Evolutionary conservation across 2,329 filamentous ascomycete species (phyloP), one percentile per base, ranked within the genome.

Genomic region (Sodiomyces alkalinus): DNA sequence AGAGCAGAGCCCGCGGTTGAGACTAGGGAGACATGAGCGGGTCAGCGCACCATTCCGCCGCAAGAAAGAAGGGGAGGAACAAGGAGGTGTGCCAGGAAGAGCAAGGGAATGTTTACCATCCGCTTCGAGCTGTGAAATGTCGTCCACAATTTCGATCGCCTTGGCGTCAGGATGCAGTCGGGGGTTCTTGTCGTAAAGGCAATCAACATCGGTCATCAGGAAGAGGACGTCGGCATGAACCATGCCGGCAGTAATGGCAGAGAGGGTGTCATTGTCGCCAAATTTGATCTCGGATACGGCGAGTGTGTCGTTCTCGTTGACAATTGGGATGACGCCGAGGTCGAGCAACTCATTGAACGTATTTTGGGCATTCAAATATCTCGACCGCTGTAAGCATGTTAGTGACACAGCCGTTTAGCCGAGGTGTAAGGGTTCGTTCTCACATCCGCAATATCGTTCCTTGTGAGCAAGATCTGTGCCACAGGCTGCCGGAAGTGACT

Each of bases 251-350:
- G 90, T 93, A 42, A 98, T 94, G 32, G 90, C 90, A 9, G 85
- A 93, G 26, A 98, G 64, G 2, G 90, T 98, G 53, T 98, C 90
- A 44, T 98, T 98, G 62, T 98, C 90, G 40, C 90, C 90, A 48
- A 98, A 98, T 62, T 96, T 96, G 58, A 98, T 98, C 66, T 98
- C 90, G 24, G 87, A 81, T 39, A 98, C 90, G 15, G 86, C 83
- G 30, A 98, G 60, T 3, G 90, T 98, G 52, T 98, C 90, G 53
- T 98, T 98, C 56, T 98, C 90, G 46, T 98, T 98, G 38, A 98
- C 90, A 43, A 98, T 94, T 7, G 90, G 90, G 37, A 98, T 92
- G 16, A 96, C 87, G 2, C 86, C 86, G 78, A 94, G 90, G 44
- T 86, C 76, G 12, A 98, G 60, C 26, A 96, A 66, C 52, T 93